Conservation (phyloP, 306 rosid species). For the Sphenostylis stenocarpa region DNA sequence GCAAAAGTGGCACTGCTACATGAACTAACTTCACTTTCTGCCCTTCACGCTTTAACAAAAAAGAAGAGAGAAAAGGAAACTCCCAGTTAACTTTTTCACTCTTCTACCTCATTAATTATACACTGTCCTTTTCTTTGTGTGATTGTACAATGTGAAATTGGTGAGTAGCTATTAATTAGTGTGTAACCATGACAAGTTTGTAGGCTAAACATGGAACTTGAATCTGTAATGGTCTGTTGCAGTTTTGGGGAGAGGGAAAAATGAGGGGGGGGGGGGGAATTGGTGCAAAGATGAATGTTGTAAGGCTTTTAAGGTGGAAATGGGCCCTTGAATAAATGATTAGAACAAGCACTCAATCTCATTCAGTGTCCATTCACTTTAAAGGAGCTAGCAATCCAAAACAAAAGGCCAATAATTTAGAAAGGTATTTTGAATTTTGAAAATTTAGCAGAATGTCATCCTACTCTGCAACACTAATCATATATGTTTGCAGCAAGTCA, state of each 20-base stretch:
- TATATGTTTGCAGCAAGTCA: constrained; percentile 34
- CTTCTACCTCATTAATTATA: background rate
- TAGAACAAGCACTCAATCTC: constrained; percentile 60
- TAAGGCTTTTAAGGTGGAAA: constrained; percentile 31
- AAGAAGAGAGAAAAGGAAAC: background rate
- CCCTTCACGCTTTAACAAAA: background rate
- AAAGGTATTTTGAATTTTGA: background rate
- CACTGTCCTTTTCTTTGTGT: background rate
- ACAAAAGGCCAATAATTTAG: constrained; percentile 27
- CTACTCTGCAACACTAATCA: constrained; percentile 29
- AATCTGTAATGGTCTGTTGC: constrained; percentile 7
- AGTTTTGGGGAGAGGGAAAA: background rate
- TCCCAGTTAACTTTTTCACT: background rate
- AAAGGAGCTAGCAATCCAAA: constrained; percentile 7
- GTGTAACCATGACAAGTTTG: no score
- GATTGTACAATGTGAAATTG: background rate
- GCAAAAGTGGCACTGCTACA: background rate
- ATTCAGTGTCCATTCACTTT: constrained; percentile 59
- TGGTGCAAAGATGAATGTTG: constrained; percentile 29
- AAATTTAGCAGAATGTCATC: constrained; percentile 9
- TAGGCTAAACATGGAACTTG: background rate
- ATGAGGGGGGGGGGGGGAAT: background rate
- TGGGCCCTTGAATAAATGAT: constrained; percentile 49
- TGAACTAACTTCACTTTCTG: constrained; percentile 1
- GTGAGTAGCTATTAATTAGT: background rate